Evolutionary conservation across 768 basidiomycete genomes (phyloP).

Genomic region (Tremella mesenterica): DNA sequence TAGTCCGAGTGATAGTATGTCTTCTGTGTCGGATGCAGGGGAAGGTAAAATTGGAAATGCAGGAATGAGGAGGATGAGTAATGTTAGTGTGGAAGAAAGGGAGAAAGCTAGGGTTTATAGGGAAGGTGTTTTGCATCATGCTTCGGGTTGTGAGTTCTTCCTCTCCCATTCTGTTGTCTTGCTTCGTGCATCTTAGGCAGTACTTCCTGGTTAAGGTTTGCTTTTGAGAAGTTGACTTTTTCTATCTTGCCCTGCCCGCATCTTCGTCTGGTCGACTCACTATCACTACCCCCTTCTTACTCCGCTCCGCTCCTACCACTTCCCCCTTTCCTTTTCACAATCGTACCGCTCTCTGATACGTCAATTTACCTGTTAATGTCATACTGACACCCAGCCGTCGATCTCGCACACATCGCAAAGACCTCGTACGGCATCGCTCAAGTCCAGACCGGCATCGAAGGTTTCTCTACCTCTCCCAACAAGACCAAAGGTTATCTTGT

Average conservation of each 20-base stretch:
- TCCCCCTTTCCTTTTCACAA: background rate
- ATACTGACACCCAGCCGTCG: conserved; percentile 42
- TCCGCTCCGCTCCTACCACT: background rate
- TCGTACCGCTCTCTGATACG: background rate
- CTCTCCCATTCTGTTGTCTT: no score
- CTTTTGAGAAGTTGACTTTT: background rate
- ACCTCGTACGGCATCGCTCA: conserved; percentile 59
- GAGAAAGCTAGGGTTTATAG: conserved; percentile 60
- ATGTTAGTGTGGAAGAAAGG: conserved; percentile 58
- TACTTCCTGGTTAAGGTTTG: background rate
- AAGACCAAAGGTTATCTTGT: conserved; percentile 24
- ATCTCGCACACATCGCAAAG: conserved; percentile 71
- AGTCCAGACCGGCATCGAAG: conserved; percentile 50
- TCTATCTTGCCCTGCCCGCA: background rate
- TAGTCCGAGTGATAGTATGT: conserved; percentile 14
- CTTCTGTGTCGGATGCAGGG: conserved; percentile 8
- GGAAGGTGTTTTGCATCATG: conserved; percentile 54
- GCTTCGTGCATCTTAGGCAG: background rate
- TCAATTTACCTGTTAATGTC: background rate
- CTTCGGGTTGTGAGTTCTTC: conserved; percentile 45
- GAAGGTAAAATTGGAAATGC: conserved; percentile 34
- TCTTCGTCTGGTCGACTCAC: background rate
- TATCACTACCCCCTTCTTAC: no score
- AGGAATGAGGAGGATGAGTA: conserved; percentile 41
- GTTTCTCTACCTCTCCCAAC: conserved; percentile 36